Evolutionary conservation across 257 asterid genomes (phyloP), one percentile per base, ranked within the genome.

Genomic region (Nicotiana otophora): DNA sequence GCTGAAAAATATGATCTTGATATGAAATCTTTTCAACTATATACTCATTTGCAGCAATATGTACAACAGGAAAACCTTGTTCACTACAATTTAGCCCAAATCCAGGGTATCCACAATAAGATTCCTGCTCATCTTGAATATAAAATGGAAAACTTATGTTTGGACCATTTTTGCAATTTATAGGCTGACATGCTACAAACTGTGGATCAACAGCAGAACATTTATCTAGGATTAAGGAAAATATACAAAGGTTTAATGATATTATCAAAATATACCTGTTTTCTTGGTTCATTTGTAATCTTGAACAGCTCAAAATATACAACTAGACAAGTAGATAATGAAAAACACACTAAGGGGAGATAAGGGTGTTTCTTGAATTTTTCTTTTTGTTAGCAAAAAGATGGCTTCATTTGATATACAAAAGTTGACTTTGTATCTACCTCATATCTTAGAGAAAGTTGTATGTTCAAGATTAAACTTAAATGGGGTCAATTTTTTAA

Each of bases 81-180:
- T 8, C 53, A 81, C 82, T 70, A 80, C 98, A 94, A 4, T 19
- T 63, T 31, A 94, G 60, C 19, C 0, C 80, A 76, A 90, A 88
- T 12, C 83, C 90, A 34, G 88, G 88, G 72, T 14, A 84, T 7
- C 93, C 96, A 81, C 98, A 92, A 33, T 86, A 88, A 1, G 89
- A 20, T 79, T 89, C 81, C 69, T 90, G 93, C 26, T 1, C 1
- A 34, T 58, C 78, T 55, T 39, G 55, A 51, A 94, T 77, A 36
- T 81, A 83, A 83, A 94, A 94, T 5, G 98, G 98, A 81, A 86
- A 94, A 58, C 87, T 90, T 66, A 94, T 85, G 30, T 3, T 83
- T 20, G 89, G 92, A 77, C 94, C 93, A 55, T 60, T 4, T 4
- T 80, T 83, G 46, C 96, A 92, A 8, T 20, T 66, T 14, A 23